Percentiles rank a stretch among this genome's conserved stretches.
These are phyloP conservation scores for Citrus inodora DNA, from an alignment of 345 rosid genomes.

Conservation along the genomic window DNA sequence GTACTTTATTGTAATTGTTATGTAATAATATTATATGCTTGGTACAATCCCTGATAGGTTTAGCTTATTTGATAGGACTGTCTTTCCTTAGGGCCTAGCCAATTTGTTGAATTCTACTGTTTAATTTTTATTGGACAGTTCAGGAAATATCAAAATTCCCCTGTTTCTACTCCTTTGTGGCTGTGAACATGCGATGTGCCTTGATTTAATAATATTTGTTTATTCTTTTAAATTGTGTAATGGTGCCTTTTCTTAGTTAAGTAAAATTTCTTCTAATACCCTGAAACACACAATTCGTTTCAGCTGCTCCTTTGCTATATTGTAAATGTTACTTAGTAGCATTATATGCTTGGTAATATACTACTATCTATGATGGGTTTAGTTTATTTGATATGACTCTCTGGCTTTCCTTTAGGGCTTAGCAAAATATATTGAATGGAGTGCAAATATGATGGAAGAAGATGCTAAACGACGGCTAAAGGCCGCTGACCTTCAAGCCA, in stretches of 20 bases:
- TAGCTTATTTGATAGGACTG: not conserved
- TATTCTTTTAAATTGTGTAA: not conserved
- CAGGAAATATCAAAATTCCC: not conserved
- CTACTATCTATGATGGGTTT: not conserved
- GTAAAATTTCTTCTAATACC: not conserved
- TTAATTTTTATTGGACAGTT: not conserved
- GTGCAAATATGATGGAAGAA: constrained; percentile 97
- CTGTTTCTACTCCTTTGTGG: not conserved
- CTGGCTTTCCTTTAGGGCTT: constrained; percentile 54
- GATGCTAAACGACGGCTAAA: constrained; percentile 73
- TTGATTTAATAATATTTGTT: not conserved
- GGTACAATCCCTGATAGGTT: not conserved
- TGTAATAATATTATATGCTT: not conserved
- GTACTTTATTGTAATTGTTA: not conserved
- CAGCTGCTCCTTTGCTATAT: not conserved
- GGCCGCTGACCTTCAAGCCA: constrained; percentile 88
- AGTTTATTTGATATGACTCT: not conserved
- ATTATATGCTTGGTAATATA: not conserved
- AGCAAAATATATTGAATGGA: constrained; percentile 97
- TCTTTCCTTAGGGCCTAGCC: constrained; percentile 70
- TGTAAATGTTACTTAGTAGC: not conserved
- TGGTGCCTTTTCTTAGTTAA: not conserved
- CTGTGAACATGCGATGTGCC: not conserved
- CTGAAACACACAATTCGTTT: not conserved
- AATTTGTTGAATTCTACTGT: constrained; percentile 58